These are phyloP conservation scores for Nematocida major DNA, from an alignment of 371 early-diverging fungal species.

Conservation along the genomic window DNA sequence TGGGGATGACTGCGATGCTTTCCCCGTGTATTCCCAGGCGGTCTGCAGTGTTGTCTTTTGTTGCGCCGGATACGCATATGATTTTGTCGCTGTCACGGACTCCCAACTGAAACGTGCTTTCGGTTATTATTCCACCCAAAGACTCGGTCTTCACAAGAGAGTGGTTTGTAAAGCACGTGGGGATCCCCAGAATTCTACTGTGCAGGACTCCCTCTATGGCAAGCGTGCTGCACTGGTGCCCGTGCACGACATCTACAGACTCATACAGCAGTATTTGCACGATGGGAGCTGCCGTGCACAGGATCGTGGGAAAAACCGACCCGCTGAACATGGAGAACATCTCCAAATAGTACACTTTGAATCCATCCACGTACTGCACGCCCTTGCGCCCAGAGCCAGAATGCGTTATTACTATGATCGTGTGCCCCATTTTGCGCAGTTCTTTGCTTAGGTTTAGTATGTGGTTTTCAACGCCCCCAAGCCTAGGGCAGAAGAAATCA, in stretches of 20 bases:
- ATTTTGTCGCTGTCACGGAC: constrained; percentile 84
- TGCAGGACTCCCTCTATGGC: constrained; percentile 89
- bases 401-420: constrained; percentile 67
- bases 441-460: constrained; percentile 79
- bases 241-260: constrained; percentile 85
- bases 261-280: constrained; percentile 81
- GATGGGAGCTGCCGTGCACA: constrained; percentile 78
- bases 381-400: constrained; percentile 67
- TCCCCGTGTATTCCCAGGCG: constrained; percentile 78
- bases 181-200: constrained; percentile 84
- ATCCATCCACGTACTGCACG: constrained; percentile 27
- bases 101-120: constrained; percentile 83
- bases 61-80: constrained; percentile 93
- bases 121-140: constrained; percentile 79
- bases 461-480: constrained; percentile 95
- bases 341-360: constrained; percentile 93
- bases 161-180: constrained; percentile 92
- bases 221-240: constrained; percentile 84
- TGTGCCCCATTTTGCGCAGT: constrained; percentile 80
- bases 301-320: constrained; percentile 83
- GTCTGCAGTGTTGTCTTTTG: constrained; percentile 89
- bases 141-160: constrained; percentile 91
- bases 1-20: constrained; percentile 90
- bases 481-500: constrained; percentile 93
- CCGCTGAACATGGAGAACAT: constrained; percentile 74